A percentile compares a stretch with the other conserved stretches of the same genome.
Conservation (phyloP, 805 yeast species). For the Pichia insulana region DNA sequence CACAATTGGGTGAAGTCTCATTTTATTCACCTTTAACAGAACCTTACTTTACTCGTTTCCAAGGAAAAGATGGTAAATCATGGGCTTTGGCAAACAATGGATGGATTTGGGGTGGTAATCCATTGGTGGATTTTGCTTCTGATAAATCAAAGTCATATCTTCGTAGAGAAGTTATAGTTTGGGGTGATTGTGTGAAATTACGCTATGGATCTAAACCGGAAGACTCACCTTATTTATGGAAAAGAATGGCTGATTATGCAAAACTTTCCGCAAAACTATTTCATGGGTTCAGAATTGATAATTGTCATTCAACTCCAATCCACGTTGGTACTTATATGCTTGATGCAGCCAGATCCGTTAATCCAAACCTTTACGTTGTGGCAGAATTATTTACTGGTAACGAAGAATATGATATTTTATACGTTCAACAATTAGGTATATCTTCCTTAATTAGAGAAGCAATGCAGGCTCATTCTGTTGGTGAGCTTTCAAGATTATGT, state of each 20-base stretch:
- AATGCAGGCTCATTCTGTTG: constrained; percentile 90
- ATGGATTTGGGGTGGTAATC: constrained; percentile 98
- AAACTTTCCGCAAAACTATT: constrained; percentile 63
- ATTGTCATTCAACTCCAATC: constrained; percentile 92
- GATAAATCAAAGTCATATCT: constrained; percentile 68
- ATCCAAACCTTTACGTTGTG: constrained; percentile 83
- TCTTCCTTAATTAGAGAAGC: constrained; percentile 90
- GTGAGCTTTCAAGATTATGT: constrained; percentile 75
- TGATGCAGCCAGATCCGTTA: constrained; percentile 77
- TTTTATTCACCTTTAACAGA: constrained; percentile 60
- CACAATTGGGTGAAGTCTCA: constrained; percentile 61
- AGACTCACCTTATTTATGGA: constrained; percentile 88
- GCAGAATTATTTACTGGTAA: constrained; percentile 94
- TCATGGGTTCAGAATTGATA: constrained; percentile 87
- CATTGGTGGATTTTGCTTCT: constrained; percentile 89
- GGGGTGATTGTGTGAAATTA: constrained; percentile 96
- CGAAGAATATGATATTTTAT: constrained; percentile 80
- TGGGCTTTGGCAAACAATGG: constrained; percentile 90
- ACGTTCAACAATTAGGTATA: constrained; percentile 85
- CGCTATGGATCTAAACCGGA: constrained; percentile 71
- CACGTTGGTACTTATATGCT: constrained; percentile 87
- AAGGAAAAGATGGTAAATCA: constrained; percentile 41
- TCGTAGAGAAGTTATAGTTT: constrained; percentile 86
- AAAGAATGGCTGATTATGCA: constrained; percentile 74
- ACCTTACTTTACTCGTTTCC: constrained; percentile 77